Conservation (phyloP, 371 early-diverging fungal genomes). For the Mucor piriformis region DNA sequence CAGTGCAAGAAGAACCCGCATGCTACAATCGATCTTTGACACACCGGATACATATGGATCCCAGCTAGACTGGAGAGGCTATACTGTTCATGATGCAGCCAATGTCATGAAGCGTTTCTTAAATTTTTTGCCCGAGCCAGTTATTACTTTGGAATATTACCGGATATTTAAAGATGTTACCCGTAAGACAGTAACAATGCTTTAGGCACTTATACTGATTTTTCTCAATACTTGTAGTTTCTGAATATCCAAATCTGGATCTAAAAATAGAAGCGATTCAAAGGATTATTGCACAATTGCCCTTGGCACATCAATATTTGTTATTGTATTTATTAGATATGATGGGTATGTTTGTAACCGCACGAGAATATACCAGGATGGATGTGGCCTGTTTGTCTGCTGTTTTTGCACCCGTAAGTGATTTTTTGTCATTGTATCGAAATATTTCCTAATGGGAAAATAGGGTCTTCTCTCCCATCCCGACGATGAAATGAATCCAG, state of each 20-base stretch:
- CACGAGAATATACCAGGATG: slow-evolving; percentile 60
- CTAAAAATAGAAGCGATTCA: slow-evolving; percentile 52
- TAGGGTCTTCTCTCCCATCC: slow-evolving; percentile 60
- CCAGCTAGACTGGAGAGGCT: slow-evolving; percentile 58
- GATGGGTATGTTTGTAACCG: slow-evolving; percentile 51
- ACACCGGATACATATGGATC: slow-evolving; percentile 57
- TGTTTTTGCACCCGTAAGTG: slow-evolving; percentile 60
- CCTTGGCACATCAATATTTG: slow-evolving; percentile 56
- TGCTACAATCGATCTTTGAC: slow-evolving; percentile 61
- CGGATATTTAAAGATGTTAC: slow-evolving; percentile 49
- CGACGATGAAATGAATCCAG: slow-evolving; percentile 55
- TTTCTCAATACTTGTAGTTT: not conserved
- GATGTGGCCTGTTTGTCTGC: slow-evolving; percentile 56
- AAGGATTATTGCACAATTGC: slow-evolving; percentile 49
- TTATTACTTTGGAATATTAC: slow-evolving; percentile 57
- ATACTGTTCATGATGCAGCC: slow-evolving; percentile 67
- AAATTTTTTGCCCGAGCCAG: slow-evolving; percentile 63
- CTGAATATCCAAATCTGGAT: slow-evolving; percentile 2
- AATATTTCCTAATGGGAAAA: not conserved
- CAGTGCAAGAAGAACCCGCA: slow-evolving; percentile 58
- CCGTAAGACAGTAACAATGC: not conserved
- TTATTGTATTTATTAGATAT: slow-evolving; percentile 63
- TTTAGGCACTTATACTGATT: not conserved
- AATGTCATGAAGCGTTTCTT: slow-evolving; percentile 65
- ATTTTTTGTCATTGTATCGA: not conserved